Conservation (phyloP, 1,139 yeast species). For the Hanseniaspora gamundiae region DNA sequence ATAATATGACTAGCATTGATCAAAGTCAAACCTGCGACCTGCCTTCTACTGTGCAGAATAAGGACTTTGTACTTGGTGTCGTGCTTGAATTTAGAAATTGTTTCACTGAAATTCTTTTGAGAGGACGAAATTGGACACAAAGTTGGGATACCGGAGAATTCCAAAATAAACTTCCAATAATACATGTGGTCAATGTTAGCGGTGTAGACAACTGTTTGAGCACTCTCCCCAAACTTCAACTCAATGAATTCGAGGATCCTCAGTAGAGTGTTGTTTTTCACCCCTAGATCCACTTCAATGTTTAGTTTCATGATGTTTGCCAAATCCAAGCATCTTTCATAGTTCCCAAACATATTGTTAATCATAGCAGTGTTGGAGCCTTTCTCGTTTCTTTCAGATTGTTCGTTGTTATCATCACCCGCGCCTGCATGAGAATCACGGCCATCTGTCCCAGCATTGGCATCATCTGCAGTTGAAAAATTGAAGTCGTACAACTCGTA, state of each 20-base stretch:
- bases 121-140: background rate
- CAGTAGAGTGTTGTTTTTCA: slow-evolving; percentile 20
- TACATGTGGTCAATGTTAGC: slow-evolving; percentile 54
- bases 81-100: slow-evolving; percentile 51
- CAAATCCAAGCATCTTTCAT: background rate
- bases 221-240: slow-evolving; percentile 39
- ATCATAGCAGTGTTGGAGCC: background rate
- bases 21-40: slow-evolving; percentile 81
- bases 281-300: slow-evolving; percentile 13
- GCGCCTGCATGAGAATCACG: no score
- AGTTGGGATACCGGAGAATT: slow-evolving; percentile 1
- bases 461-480: slow-evolving; percentile 14
- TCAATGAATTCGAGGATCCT: slow-evolving; percentile 33
- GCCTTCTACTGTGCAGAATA: slow-evolving; percentile 69
- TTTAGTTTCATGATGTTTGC: background rate
- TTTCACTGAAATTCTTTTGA: slow-evolving; percentile 13
- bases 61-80: slow-evolving; percentile 66
- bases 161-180: slow-evolving; percentile 31
- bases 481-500: slow-evolving; percentile 32
- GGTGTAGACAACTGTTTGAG: slow-evolving; percentile 72
- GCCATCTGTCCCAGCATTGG: slow-evolving; percentile 11
- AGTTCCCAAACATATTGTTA: background rate
- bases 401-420: no score
- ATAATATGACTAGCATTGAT: slow-evolving; percentile 87
- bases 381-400: no score